phyloP scores from a whole-genome alignment of 352 stramenopile species.

The Phytophthora quininea region DNA sequence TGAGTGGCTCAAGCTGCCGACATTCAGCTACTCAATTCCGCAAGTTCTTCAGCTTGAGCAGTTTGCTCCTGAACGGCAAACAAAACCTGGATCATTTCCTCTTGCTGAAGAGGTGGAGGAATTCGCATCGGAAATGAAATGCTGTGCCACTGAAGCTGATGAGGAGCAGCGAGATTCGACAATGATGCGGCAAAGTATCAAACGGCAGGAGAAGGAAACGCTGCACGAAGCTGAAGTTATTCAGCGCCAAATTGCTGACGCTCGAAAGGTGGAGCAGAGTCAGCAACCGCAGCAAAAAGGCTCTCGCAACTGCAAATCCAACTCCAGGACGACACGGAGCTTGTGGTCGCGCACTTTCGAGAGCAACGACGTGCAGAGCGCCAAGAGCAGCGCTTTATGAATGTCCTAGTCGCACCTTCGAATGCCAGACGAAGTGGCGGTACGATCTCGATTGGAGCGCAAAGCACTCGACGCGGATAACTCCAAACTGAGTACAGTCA shows the following conservation, averaged over 20 bases:
- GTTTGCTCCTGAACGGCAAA: conserved; percentile 38
- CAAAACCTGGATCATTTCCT: conserved; percentile 7
- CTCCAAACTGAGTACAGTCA: conserved; percentile 13
- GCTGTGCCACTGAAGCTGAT: not conserved
- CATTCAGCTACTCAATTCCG: conserved; percentile 19
- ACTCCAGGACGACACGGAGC: conserved; percentile 28
- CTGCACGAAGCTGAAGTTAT: conserved; percentile 55
- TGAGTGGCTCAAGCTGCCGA: conserved; percentile 29
- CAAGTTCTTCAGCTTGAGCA: conserved; percentile 41
- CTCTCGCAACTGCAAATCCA: conserved; percentile 3
- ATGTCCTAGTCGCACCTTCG: conserved; percentile 8
- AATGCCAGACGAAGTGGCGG: too few species aligned
- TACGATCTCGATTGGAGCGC: not conserved
- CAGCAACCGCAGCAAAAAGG: conserved; percentile 10
- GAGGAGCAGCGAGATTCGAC: conserved; percentile 26
- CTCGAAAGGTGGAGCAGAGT: conserved; percentile 18
- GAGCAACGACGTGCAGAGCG: conserved; percentile 47
- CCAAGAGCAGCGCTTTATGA: conserved; percentile 42
- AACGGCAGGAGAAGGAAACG: conserved; percentile 50
- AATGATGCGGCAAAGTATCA: conserved; percentile 38
- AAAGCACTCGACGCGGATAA: conserved; percentile 20
- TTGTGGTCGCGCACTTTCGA: conserved; percentile 50
- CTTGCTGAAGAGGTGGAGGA: conserved; percentile 3
- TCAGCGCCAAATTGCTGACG: conserved; percentile 27
- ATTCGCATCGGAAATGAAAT: not conserved